These are phyloP conservation scores for rapeseed (Brassica napus) DNA, from an alignment of 345 rosid species.

Conservation along the genomic window DNA sequence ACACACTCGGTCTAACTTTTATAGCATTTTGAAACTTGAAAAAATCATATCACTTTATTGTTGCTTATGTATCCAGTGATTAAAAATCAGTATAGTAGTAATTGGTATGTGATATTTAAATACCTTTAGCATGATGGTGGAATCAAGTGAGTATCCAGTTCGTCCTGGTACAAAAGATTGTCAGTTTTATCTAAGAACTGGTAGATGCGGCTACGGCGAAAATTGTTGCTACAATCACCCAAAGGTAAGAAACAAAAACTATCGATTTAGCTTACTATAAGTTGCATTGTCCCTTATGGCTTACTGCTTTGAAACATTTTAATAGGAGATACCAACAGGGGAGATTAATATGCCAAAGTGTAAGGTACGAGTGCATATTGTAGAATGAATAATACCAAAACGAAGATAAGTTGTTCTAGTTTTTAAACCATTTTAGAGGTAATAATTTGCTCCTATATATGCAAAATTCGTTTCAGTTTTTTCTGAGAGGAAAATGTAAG, in stretches of 20 bases:
- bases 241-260: neutral
- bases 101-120: neutral
- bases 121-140: neutral
- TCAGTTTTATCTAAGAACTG: neutral
- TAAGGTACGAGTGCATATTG: slow-evolving; percentile 2
- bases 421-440: neutral
- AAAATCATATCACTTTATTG: neutral
- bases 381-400: neutral
- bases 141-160: neutral
- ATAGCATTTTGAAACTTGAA: neutral
- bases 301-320: neutral
- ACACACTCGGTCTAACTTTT: neutral
- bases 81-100: neutral
- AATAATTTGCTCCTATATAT: neutral
- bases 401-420: neutral
- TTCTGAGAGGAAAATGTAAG: neutral
- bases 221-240: neutral
- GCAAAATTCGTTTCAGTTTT: neutral
- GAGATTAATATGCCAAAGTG: neutral
- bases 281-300: neutral
- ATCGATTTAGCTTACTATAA: neutral
- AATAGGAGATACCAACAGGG: neutral
- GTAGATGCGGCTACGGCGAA: neutral
- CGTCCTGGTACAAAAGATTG: neutral
- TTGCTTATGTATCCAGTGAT: neutral